Evolutionary conservation across 1,284 basidiomycete genomes (phyloP), one percentile per base, ranked within the genome.

Genomic region (Cystobasidium slooffiae): DNA sequence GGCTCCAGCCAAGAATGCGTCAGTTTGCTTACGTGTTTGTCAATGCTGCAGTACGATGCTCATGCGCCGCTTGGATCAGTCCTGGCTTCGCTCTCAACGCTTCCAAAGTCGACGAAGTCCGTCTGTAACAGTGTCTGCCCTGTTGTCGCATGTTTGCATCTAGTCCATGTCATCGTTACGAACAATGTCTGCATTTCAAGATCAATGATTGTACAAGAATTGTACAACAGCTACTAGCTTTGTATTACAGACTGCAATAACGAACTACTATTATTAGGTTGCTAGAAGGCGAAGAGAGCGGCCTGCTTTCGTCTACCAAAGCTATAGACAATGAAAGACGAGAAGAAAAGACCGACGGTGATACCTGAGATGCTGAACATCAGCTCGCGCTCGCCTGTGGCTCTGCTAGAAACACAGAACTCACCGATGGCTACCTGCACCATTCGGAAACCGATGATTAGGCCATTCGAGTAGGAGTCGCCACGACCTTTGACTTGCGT

Each of bases 271-370:
- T 65, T 20, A 22, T 24, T n/a, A 51, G 5, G 41, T 49, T 18
- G 46, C 55, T 56, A 65, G 39, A 65, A 65, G 18, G 69, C 69
- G 51, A 72, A 72, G 22, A 72, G 62, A 8, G 69, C 69, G 20
- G 69, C 69, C 65, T 72, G 69, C 69, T 72, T 72, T 16, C 69
- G 18, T 43, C 87, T 85, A 9, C 92, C 92, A 78, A 94, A 92
- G 79, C 89, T 90, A 81, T 94, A 94, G 41, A 94, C 91, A 46
- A 94, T 82, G 51, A 92, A 89, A 79, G 92, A 90, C 77, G 90
- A 91, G 85, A 91, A 91, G 84, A 94, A 94, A 53, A 94, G 82
- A n/a, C 92, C 92, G 65, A 93, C 91, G 0, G 91, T 94, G 80
- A 94, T 93, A 72, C 92, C 56, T 59, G 56, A 31, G 3, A 14